Conservation (phyloP, 495 filamentous ascomycete genomes). For the Opeltia flavorubescens region DNA sequence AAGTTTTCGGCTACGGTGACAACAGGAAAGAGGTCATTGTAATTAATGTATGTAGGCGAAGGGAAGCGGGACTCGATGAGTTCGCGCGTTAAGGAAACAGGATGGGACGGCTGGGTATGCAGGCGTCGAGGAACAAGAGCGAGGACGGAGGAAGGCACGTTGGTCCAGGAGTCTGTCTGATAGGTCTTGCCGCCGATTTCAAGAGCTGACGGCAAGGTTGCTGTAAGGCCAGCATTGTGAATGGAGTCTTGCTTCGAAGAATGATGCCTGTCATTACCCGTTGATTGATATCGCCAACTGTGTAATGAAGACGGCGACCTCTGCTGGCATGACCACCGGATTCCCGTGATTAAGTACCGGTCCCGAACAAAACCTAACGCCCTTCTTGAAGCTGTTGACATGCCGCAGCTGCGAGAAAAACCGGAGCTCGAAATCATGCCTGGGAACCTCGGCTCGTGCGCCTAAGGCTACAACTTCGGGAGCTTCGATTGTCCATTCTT, state of each 20-base stretch:
- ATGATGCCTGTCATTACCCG: neutral
- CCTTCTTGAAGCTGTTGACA: constrained; percentile 23
- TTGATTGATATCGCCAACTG: constrained; percentile 5
- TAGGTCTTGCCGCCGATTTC: constrained; percentile 51
- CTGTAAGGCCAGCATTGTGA: neutral
- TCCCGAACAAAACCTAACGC: neutral
- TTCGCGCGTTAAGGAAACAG: constrained; percentile 74
- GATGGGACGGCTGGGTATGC: constrained; percentile 79
- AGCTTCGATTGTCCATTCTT: neutral
- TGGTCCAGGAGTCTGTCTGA: constrained; percentile 68
- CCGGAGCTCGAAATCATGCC: constrained; percentile 5
- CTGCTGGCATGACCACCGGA: constrained; percentile 2
- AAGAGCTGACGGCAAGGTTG: constrained; percentile 16
- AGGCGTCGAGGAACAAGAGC: constrained; percentile 57
- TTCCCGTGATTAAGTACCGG: constrained; percentile 6
- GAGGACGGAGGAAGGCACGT: constrained; percentile 62
- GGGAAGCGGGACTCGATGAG: constrained; percentile 88
- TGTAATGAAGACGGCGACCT: neutral
- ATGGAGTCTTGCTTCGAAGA: neutral
- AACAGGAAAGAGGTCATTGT: constrained; percentile 68
- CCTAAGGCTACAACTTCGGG: neutral
- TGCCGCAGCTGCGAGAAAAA: constrained; percentile 19
- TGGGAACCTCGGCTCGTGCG: neutral
- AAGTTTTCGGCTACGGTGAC: constrained; percentile 86
- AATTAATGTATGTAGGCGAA: constrained; percentile 50